Evolutionary conservation across 345 rosid genomes (phyloP).

Genomic region (Hibiscus trionum): DNA sequence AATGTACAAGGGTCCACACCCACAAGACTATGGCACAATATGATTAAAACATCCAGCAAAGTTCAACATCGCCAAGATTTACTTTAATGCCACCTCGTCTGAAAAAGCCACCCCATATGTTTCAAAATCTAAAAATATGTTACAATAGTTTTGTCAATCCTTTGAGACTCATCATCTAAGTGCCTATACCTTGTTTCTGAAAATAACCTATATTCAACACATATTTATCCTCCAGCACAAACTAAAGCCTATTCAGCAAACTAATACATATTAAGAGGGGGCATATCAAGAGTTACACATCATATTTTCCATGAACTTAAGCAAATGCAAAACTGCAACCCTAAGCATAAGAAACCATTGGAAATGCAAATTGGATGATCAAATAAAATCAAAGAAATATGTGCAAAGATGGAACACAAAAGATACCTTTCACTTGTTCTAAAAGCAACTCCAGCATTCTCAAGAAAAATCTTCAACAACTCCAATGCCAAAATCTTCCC

Average conservation of each 20-base stretch:
- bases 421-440: slow-evolving; percentile 92
- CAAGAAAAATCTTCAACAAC: slow-evolving; percentile 86
- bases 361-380: neutral
- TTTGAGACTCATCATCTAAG: neutral
- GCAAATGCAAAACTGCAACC: neutral
- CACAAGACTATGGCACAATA: neutral
- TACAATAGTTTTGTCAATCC: neutral
- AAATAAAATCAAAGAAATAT: neutral
- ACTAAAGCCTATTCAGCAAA: neutral
- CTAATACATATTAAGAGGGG: neutral
- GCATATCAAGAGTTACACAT: neutral
- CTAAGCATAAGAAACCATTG: neutral
- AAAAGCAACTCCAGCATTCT: slow-evolving; percentile 98
- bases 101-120: neutral
- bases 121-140: neutral
- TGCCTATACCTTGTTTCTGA: neutral
- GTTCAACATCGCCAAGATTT: neutral
- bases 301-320: neutral
- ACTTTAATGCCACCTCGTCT: too few species aligned
- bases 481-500: slow-evolving; percentile 97
- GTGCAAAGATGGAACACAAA: neutral
- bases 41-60: neutral
- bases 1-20: neutral
- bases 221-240: neutral
- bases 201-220: neutral